phyloP scores from a whole-genome alignment of 2,329 filamentous ascomycete species.

The Fusarium illudens region DNA sequence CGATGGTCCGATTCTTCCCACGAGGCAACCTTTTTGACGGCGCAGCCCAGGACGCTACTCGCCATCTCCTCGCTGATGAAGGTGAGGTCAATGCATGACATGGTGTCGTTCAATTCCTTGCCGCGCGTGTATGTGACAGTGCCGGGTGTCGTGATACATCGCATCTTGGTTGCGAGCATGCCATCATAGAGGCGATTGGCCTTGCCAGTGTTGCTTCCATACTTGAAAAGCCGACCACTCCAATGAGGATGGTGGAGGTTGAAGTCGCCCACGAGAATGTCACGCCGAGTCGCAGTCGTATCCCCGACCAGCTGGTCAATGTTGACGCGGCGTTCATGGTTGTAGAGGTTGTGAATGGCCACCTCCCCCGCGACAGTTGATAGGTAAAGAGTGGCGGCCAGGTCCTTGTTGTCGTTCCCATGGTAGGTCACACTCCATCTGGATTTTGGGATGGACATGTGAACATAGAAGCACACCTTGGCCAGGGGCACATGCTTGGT shows the following conservation, averaged over 20 bases:
- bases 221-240: background rate
- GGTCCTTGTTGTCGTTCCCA: background rate
- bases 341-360: background rate
- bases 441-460: background rate
- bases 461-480: background rate
- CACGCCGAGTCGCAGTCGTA: background rate
- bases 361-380: background rate
- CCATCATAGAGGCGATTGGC: background rate
- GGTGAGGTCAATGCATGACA: background rate
- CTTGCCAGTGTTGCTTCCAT: background rate
- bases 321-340: background rate
- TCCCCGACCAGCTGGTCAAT: background rate
- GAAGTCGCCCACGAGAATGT: background rate
- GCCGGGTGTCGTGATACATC: background rate
- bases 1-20: background rate
- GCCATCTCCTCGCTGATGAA: background rate
- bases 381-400: background rate
- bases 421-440: background rate
- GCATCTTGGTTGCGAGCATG: background rate
- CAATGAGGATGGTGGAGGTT: background rate
- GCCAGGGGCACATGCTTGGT: background rate
- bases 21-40: background rate
- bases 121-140: background rate
- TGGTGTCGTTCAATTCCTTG: too few relatives aligned
- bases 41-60: background rate